Conservation (phyloP, 805 yeast species). For the Lachancea lanzarotensis region DNA sequence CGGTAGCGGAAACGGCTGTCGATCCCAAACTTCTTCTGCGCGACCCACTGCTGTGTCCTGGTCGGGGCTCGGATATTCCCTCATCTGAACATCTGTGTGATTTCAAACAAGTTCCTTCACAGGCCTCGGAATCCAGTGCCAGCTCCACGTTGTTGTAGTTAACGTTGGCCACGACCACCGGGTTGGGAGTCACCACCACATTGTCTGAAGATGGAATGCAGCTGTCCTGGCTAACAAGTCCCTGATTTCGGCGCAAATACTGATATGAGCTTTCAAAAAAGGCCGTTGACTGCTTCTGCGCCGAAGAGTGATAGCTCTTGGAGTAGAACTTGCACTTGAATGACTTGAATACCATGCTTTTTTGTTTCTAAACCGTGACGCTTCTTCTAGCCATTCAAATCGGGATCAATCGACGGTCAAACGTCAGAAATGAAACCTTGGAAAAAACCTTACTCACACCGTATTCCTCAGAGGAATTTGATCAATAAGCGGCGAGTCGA, state of each 20-base stretch:
- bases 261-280: conserved; percentile 39
- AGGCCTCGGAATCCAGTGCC: conserved; percentile 13
- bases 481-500: no score
- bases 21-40: conserved; percentile 6
- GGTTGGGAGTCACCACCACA: conserved; percentile 30
- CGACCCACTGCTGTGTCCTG: background rate
- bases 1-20: background rate
- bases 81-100: background rate
- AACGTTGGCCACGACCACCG: conserved; percentile 32
- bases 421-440: background rate
- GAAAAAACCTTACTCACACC: background rate
- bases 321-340: conserved; percentile 35
- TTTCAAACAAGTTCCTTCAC: conserved; percentile 1
- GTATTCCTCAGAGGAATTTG: no score
- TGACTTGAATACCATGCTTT: conserved; percentile 36
- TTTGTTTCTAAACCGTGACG: background rate
- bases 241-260: conserved; percentile 34
- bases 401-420: background rate
- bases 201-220: conserved; percentile 16
- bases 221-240: conserved; percentile 25
- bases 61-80: background rate
- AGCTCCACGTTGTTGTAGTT: conserved; percentile 29
- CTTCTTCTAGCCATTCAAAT: background rate
- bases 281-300: conserved; percentile 29
- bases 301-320: conserved; percentile 32